Percentiles rank a stretch among this genome's conserved stretches.
Evolutionary conservation across 257 asterid species (phyloP).

Genomic region (Phtheirospermum japonicum): DNA sequence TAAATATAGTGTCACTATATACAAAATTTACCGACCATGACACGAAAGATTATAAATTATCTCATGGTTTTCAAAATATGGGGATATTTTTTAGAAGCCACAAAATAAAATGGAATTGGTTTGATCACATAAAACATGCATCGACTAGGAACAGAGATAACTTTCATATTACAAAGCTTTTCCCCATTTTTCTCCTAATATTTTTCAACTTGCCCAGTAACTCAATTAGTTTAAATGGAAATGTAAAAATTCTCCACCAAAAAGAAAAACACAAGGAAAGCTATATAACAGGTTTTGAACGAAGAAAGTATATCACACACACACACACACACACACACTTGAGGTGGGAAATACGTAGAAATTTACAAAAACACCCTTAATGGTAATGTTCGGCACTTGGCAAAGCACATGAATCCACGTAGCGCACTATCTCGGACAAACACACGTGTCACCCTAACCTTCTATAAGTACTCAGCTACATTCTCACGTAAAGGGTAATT

Average conservation of each 20-base stretch:
- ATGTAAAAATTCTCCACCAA: not conserved
- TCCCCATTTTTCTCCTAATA: not conserved
- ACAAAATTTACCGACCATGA: not conserved
- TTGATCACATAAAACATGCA: not conserved
- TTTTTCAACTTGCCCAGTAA: not conserved
- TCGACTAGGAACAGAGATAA: slow-evolving; percentile 14
- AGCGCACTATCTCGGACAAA: not conserved
- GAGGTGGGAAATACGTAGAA: not conserved
- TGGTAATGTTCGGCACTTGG: not conserved
- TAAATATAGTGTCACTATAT: not conserved
- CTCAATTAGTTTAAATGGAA: not conserved
- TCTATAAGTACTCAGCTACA: slow-evolving; percentile 3
- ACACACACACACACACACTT: not conserved
- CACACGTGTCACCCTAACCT: not conserved
- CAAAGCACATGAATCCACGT: not conserved
- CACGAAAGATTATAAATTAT: slow-evolving; percentile 1
- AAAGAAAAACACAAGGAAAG: not conserved
- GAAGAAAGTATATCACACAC: not conserved
- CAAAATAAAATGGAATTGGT: not conserved
- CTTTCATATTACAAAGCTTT: slow-evolving; percentile 5
- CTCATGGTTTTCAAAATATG: slow-evolving; percentile 22
- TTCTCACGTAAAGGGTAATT: not conserved
- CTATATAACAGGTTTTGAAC: not conserved
- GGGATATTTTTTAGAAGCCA: not conserved
- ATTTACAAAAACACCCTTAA: not conserved